Base-by-base conservation (phyloP, 1,139 yeast genomes). In the Taphrina wiesneri region DNA sequence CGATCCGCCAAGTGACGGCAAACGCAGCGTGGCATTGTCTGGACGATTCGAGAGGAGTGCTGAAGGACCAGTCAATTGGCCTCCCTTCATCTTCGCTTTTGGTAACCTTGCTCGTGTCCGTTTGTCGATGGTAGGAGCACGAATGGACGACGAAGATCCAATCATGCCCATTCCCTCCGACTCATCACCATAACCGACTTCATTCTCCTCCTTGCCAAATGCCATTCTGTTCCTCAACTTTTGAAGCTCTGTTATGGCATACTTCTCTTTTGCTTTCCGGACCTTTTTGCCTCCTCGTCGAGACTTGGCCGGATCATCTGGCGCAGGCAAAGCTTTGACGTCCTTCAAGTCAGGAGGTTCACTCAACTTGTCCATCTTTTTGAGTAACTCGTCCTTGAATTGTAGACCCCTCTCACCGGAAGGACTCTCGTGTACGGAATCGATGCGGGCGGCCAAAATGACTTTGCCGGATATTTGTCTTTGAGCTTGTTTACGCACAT, bases 231-330 rank as follows among this genome's bases (percentile, higher is more conserved):
- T 91, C 72, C 90, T 96, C 1, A 96, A 88, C 71, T 86, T 86
- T 45, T 92, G 86, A 52, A 89, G 75, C 63, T 91, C 96, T 0
- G 96, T 87, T 81, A 88, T 82, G 73, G 86, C 86, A 76, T 87
- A 86, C 72, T 88, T 85, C 73, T 91, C 90, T 74, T 88, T 90
- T 79, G 85, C 83, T 75, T 90, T 90, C 61, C 96, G 80, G 70
- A 88, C 82, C 68, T 92, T 79, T 70, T 85, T 79, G 0, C 99
- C 99, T 1, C 96, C 98, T 72, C 99, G 81, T 71, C 87, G 88
- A 76, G 89, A 89, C 3, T 93, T 86, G 57, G 86, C 85, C 67
- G 81, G 82, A 67, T 92, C 97, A 47, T 83, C 80, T 0, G 99
- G 99, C 0, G 86, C 81, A 0, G 97, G 95, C 56, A 93, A 77